These are phyloP conservation scores for Saccharomycopsis crataegensis DNA, from an alignment of 1,139 yeast genomes.

Conservation along the genomic window DNA sequence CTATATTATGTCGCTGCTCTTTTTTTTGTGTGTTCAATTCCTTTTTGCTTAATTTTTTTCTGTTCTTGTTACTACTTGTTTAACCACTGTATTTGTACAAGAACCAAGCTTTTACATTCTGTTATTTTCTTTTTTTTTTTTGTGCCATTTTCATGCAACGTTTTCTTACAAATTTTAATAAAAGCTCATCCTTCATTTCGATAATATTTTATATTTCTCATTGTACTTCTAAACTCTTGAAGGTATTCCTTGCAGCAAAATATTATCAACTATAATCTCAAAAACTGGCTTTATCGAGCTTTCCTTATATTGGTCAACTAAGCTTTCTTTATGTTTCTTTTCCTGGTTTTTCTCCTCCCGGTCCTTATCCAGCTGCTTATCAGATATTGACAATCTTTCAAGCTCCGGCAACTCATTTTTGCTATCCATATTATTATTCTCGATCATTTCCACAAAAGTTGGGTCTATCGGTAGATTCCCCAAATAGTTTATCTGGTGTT, in stretches of 20 bases:
- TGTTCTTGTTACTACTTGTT: neutral
- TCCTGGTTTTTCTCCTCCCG: conserved; percentile 14
- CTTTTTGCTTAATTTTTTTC: neutral
- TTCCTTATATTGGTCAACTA: conserved; percentile 34
- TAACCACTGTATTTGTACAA: neutral
- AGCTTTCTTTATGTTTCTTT: conserved; percentile 23
- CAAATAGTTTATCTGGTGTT: conserved; percentile 55
- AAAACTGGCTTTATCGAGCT: conserved; percentile 43
- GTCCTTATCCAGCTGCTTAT: conserved; percentile 14
- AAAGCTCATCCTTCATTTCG: neutral
- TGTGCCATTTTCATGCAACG: neutral
- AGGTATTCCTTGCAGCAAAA: conserved; percentile 35
- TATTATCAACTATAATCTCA: conserved; percentile 39
- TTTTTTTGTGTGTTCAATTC: too few species aligned
- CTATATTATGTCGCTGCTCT: too few species aligned
- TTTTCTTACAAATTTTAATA: neutral
- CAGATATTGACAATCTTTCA: conserved; percentile 8
- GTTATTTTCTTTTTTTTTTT: conserved; percentile 2
- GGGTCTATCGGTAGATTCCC: conserved; percentile 95
- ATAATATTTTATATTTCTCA: neutral
- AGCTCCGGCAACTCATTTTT: conserved; percentile 18
- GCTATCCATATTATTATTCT: conserved; percentile 38
- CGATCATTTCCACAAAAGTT: conserved; percentile 76
- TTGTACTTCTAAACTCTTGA: conserved; percentile 24
- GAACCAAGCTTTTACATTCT: neutral